These are phyloP conservation scores for Cyclotella cryptica DNA, from an alignment of 108 stramenopile genomes.

Conservation along the genomic window DNA sequence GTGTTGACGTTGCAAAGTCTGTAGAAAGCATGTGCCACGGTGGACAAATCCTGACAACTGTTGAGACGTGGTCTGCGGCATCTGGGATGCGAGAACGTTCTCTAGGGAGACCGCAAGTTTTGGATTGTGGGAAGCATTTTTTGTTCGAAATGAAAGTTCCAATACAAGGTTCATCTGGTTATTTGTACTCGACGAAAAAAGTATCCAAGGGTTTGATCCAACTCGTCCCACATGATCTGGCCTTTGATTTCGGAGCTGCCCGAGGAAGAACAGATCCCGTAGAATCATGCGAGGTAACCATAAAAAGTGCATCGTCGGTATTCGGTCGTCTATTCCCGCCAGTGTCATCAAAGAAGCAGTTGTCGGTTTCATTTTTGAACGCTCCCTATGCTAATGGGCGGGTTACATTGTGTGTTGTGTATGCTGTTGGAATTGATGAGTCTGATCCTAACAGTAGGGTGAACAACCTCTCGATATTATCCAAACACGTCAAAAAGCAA, in stretches of 20 bases:
- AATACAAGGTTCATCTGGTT: no score
- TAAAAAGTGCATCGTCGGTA: conserved; percentile 25
- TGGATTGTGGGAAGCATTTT: conserved; percentile 49
- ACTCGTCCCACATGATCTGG: conserved; percentile 33
- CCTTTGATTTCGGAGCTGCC: conserved; percentile 40
- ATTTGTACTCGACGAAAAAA: conserved; percentile 12
- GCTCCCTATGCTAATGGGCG: conserved; percentile 49
- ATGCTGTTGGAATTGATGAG: conserved; percentile 41
- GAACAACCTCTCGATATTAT: conserved; percentile 22
- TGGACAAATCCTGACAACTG: conserved; percentile 51
- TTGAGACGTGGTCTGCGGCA: conserved; percentile 44
- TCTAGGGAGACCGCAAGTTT: conserved; percentile 38
- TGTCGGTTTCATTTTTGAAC: conserved; percentile 46
- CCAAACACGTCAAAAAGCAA: conserved; percentile 34
- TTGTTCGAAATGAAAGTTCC: conserved; percentile 34
- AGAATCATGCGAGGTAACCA: conserved; percentile 4
- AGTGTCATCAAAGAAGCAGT: conserved; percentile 32
- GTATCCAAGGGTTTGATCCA: conserved; percentile 31
- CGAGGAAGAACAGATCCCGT: conserved; percentile 20
- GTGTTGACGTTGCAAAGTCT: conserved; percentile 43
- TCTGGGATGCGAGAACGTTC: conserved; percentile 30
- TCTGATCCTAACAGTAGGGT: not conserved
- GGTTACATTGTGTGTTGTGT: conserved; percentile 48
- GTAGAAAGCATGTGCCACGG: conserved; percentile 46
- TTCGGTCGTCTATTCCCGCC: conserved; percentile 46